Percentiles rank a stretch among this genome's conserved stretches.
Evolutionary conservation across 306 rosid species (phyloP).

Genomic region (Luffa aegyptiaca): DNA sequence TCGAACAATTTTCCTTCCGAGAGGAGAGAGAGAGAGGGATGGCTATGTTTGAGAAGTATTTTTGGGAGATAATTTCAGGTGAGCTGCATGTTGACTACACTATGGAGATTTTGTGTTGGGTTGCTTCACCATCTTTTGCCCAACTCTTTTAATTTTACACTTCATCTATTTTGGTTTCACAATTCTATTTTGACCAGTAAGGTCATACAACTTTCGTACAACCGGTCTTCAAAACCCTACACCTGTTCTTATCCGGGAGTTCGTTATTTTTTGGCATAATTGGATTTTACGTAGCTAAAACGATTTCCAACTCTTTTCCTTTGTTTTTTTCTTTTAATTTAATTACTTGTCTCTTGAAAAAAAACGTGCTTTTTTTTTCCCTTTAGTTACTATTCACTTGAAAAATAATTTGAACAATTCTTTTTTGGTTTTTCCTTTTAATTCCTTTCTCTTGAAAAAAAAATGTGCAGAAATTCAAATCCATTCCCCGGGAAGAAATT

Average conservation of each 20-base stretch:
- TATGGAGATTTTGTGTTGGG: slow-evolving; percentile 38
- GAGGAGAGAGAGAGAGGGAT: neutral
- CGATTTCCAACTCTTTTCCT: neutral
- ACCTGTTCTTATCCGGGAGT: neutral
- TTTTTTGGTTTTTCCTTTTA: too few relatives aligned
- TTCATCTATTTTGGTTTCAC: neutral
- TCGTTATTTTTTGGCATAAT: neutral
- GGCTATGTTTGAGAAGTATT: neutral
- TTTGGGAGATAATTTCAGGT: slow-evolving; percentile 32
- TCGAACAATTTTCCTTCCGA: too few relatives aligned
- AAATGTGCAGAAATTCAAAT: neutral
- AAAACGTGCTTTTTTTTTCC: too few relatives aligned
- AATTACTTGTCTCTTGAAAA: neutral
- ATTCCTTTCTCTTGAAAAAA: too few relatives aligned
- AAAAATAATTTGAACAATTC: too few relatives aligned
- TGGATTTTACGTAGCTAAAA: neutral
- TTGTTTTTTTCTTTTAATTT: neutral
- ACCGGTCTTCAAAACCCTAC: neutral
- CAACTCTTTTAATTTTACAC: neutral
- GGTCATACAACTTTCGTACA: neutral
- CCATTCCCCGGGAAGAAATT: neutral
- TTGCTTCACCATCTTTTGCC: slow-evolving; percentile 51
- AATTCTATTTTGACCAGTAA: neutral
- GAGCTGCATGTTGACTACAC: slow-evolving; percentile 60
- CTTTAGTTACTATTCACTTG: too few relatives aligned